A percentile compares a stretch with the other conserved stretches of the same genome.
Conservation (phyloP, 495 filamentous ascomycete genomes). For the Hypoxylon rickii region DNA sequence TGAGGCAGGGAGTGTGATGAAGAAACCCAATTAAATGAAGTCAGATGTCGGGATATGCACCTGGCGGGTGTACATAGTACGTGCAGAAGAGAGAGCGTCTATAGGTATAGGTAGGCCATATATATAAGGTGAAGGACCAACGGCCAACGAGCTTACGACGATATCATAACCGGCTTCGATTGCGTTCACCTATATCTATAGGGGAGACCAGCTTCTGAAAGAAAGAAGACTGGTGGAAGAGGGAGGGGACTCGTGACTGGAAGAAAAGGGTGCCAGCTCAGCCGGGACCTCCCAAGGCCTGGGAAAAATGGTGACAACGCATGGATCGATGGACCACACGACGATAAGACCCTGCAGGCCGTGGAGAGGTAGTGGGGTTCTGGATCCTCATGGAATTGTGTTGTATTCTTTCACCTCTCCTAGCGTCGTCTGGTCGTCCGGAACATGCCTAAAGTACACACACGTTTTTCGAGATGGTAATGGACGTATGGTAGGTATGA, state of each 20-base stretch:
- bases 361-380: slow-evolving; percentile 21
- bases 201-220: no score
- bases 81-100: no score
- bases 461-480: neutral
- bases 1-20: slow-evolving; percentile 5
- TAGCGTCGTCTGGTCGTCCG: neutral
- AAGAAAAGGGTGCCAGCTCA: slow-evolving; percentile 36
- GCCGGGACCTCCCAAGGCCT: slow-evolving; percentile 18
- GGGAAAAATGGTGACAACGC: slow-evolving; percentile 24
- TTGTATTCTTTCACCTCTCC: slow-evolving; percentile 11
- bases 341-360: slow-evolving; percentile 29
- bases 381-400: slow-evolving; percentile 13
- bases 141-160: slow-evolving; percentile 22
- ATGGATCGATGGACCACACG: slow-evolving; percentile 26
- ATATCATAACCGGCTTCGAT: slow-evolving; percentile 10
- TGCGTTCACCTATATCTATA: slow-evolving; percentile 11
- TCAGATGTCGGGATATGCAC: slow-evolving; percentile 8
- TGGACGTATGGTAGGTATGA: no score
- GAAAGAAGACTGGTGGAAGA: slow-evolving; percentile 14
- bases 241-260: slow-evolving; percentile 33
- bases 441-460: no score
- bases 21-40: slow-evolving; percentile 11
- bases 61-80: slow-evolving; percentile 15
- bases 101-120: no score
- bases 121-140: slow-evolving; percentile 2